These are phyloP conservation scores for Pyricularia sp. DNA, from an alignment of 2,329 filamentous ascomycete species.

Conservation along the genomic window DNA sequence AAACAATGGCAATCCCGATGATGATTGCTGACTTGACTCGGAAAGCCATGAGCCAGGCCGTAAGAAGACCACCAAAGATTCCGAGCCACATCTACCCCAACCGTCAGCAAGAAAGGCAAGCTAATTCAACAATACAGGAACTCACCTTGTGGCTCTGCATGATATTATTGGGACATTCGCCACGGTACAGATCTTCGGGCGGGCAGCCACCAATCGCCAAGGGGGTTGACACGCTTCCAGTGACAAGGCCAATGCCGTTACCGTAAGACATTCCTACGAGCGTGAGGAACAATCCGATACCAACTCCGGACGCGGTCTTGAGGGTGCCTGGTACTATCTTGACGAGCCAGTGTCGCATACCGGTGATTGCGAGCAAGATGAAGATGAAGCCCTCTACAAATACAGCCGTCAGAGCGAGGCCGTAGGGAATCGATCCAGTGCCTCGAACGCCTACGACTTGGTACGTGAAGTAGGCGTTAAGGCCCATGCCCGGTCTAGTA, in stretches of 20 bases:
- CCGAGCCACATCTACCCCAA: conserved; percentile 66
- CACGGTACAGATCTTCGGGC: conserved; percentile 37
- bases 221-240: conserved; percentile 60
- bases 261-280: conserved; percentile 64
- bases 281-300: conserved; percentile 55
- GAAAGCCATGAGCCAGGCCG: conserved; percentile 72
- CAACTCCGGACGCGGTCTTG: conserved; percentile 56
- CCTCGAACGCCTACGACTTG: conserved; percentile 56
- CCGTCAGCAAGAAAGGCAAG: not conserved
- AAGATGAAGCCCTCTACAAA: conserved; percentile 59
- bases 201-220: conserved; percentile 70
- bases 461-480: conserved; percentile 60
- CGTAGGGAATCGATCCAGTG: conserved; percentile 45
- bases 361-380: conserved; percentile 53
- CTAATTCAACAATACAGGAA: not conserved
- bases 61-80: conserved; percentile 72
- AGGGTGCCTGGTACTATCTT: conserved; percentile 52
- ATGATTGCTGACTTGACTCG: conserved; percentile 68
- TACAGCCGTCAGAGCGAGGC: conserved; percentile 52
- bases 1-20: conserved; percentile 62
- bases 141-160: conserved; percentile 67
- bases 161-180: conserved; percentile 43
- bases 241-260: conserved; percentile 74
- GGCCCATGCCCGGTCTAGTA: conserved; percentile 53
- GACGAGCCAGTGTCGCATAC: conserved; percentile 65